A percentile compares a stretch with the other conserved stretches of the same genome.
Evolutionary conservation across 768 basidiomycete species (phyloP).

Genomic region (Steccherinum ochraceum): DNA sequence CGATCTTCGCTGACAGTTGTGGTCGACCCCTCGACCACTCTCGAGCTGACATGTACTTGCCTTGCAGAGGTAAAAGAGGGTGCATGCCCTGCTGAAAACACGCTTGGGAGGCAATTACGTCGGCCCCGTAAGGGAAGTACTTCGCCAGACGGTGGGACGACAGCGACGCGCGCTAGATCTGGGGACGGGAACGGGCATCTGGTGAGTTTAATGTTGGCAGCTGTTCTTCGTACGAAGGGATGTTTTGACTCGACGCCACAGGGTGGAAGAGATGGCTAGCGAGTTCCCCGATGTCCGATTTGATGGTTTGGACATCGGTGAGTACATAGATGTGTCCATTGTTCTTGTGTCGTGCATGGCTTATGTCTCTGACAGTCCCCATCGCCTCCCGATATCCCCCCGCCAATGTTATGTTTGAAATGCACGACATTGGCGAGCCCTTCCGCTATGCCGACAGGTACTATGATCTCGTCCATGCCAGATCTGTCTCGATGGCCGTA

Average conservation of each 20-base stretch:
- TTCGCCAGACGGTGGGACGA: slow-evolving; percentile 34
- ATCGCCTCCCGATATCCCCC: slow-evolving; percentile 60
- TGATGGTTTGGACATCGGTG: slow-evolving; percentile 74
- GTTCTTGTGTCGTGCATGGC: no score
- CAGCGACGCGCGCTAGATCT: slow-evolving; percentile 59
- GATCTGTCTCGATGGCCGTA: slow-evolving; percentile 55
- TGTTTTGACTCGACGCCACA: slow-evolving; percentile 24
- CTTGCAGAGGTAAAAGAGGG: slow-evolving; percentile 44
- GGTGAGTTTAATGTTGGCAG: no score
- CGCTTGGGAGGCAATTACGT: slow-evolving; percentile 53
- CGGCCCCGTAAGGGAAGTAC: slow-evolving; percentile 50
- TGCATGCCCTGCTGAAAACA: slow-evolving; percentile 42
- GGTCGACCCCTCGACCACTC: neutral
- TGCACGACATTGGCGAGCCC: slow-evolving; percentile 52
- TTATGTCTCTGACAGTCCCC: slow-evolving; percentile 43
- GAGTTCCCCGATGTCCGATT: slow-evolving; percentile 61
- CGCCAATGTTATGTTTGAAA: slow-evolving; percentile 57
- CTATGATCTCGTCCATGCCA: slow-evolving; percentile 67
- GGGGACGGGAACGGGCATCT: slow-evolving; percentile 71
- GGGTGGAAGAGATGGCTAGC: slow-evolving; percentile 70
- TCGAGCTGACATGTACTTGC: neutral
- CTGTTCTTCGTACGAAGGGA: no score
- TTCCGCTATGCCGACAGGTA: slow-evolving; percentile 44
- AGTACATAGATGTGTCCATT: slow-evolving; percentile 17
- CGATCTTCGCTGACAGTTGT: slow-evolving; percentile 1